Evolutionary conservation across 2,329 filamentous ascomycete genomes (phyloP), one percentile per base, ranked within the genome.

Genomic region (Talaromyces funiculosus): DNA sequence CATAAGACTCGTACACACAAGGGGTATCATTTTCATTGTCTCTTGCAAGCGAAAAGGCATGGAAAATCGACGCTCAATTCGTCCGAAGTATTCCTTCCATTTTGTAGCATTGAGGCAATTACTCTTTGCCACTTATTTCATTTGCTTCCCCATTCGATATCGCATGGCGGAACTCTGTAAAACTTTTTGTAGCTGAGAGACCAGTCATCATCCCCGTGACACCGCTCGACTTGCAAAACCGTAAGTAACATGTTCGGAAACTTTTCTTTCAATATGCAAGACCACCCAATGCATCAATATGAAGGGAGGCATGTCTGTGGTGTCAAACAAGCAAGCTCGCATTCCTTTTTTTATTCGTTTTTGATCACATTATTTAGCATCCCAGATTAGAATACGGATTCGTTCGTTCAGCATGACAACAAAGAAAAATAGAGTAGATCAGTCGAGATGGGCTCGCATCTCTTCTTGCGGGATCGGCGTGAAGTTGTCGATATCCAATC

Each of bases 401-500:
- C 54, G 56, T 29, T 62, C 51, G 57, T 53, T 60, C 37, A 45
- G 57, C 57, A 60, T 60, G 57, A 53, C 33, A 47, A 62, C 51
- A 60, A 51, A 47, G 56, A 57, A 53, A 53, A 26, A 33, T 20
- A 38, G 57, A 20, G 33, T 51, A 60, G 24, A 60, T 92, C 89
- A 99, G 80, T 99, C 94, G 77, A 99, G 83, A 77, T 92, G 91
- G 62, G 94, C 94, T 81, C 96, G 90, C 94, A 99, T 97, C 76
- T 97, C 91, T 71, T 94, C 89, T 82, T 92, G 96, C 71, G 89
- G 81, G 80, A 99, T 82, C 49, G 93, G 93, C 69, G 87, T 91
- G 77, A 99, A 90, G 76, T 92, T 92, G 77, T 97, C 91, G 71
- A 97, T 91, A 75, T 97, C 92, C 67, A 99, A 84, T 59, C 90